A percentile compares a stretch with the other conserved stretches of the same genome.
Conservation (phyloP, 2,329 filamentous ascomycete genomes). For the Ophiocordyceps camponoti-floridani region DNA sequence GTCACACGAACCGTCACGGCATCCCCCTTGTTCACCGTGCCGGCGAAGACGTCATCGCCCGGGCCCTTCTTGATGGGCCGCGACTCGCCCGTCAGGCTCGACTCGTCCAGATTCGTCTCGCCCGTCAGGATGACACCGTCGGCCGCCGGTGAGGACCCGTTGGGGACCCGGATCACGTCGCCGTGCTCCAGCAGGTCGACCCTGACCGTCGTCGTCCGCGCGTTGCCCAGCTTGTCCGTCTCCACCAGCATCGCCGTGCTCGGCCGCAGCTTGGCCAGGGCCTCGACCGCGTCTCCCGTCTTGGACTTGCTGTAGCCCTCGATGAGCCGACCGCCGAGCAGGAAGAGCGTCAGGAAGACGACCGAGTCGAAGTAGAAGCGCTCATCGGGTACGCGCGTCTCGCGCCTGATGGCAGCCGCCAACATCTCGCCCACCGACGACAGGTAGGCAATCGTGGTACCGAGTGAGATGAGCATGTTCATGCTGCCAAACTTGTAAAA, state of each 20-base stretch:
- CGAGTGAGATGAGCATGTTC: constrained; percentile 84
- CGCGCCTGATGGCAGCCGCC: constrained; percentile 31
- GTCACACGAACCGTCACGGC: constrained; percentile 47
- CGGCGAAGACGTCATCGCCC: constrained; percentile 51
- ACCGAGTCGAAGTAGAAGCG: constrained; percentile 81
- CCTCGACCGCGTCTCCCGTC: constrained; percentile 70
- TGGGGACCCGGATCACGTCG: constrained; percentile 55
- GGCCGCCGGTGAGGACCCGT: constrained; percentile 69
- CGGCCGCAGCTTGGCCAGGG: constrained; percentile 61
- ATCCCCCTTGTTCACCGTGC: constrained; percentile 54
- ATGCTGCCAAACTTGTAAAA: constrained; percentile 94
- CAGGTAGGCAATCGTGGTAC: constrained; percentile 74
- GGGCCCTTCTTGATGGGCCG: constrained; percentile 42
- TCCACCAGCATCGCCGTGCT: constrained; percentile 56
- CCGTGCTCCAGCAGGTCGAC: constrained; percentile 60
- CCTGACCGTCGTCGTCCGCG: constrained; percentile 22
- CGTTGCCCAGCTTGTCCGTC: constrained; percentile 14
- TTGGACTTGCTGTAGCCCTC: constrained; percentile 87
- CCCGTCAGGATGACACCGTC: constrained; percentile 53
- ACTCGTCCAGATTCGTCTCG: constrained; percentile 65
- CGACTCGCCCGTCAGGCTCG: constrained; percentile 71
- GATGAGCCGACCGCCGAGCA: constrained; percentile 55
- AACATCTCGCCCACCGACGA: constrained; percentile 67
- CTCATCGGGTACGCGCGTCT: constrained; percentile 20
- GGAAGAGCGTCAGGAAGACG: constrained; percentile 77